A percentile compares a stretch with the other conserved stretches of the same genome.
phyloP scores from a whole-genome alignment of 345 rosid species.

The Nasturtium officinale region DNA sequence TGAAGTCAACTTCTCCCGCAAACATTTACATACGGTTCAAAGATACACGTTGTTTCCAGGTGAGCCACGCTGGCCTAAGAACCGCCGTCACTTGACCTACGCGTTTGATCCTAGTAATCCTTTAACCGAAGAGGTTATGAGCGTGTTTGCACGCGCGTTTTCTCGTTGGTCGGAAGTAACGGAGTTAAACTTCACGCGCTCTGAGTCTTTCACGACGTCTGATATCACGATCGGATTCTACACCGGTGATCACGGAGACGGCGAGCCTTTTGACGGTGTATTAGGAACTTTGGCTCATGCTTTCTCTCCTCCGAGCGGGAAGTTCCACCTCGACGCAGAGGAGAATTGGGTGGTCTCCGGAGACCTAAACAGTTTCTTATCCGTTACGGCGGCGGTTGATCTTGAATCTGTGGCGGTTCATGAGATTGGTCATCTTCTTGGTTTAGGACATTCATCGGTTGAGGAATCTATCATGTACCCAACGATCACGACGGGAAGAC shows the following conservation, averaged over 20 bases:
- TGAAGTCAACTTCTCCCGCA: conserved; percentile 41
- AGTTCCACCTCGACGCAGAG: conserved; percentile 68
- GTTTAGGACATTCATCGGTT: conserved; percentile 88
- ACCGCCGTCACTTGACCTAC: conserved; percentile 59
- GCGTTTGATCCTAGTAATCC: conserved; percentile 56
- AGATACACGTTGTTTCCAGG: conserved; percentile 78
- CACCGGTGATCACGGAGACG: conserved; percentile 88
- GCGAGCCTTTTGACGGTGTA: conserved; percentile 88
- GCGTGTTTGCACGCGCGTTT: conserved; percentile 74
- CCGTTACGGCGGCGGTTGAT: conserved; percentile 60
- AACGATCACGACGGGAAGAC: conserved; percentile 61
- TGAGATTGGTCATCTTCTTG: conserved; percentile 93
- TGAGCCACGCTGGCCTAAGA: conserved; percentile 66
- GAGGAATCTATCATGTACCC: conserved; percentile 85
- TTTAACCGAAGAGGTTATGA: conserved; percentile 53
- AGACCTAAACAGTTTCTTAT: conserved; percentile 40
- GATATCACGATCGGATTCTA: conserved; percentile 76
- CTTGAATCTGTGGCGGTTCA: conserved; percentile 92
- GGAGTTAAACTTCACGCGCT: conserved; percentile 61
- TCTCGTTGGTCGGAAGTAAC: conserved; percentile 70
- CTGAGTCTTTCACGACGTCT: conserved; percentile 40
- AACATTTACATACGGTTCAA: conserved; percentile 55
- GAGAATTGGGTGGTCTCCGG: conserved; percentile 79
- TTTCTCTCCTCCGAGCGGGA: conserved; percentile 83
- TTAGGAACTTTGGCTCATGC: conserved; percentile 92